A percentile compares a stretch with the other conserved stretches of the same genome.
Evolutionary conservation across 2,329 filamentous ascomycete genomes (phyloP).

Genomic region (Sclerotinia glacialis): DNA sequence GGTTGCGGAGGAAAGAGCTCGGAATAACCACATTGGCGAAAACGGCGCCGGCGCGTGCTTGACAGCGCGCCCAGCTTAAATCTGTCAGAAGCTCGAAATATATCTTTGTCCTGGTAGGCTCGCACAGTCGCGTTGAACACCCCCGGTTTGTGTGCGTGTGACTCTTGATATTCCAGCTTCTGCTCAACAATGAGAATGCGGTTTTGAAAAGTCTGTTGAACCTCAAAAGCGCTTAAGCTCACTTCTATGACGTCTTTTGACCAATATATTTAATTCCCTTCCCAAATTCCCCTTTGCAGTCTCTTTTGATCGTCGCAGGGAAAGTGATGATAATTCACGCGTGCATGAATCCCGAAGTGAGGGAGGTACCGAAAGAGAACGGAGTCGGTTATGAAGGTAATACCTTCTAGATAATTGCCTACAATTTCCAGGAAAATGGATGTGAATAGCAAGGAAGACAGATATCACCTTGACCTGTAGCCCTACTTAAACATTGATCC

Average conservation of each 20-base stretch:
- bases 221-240: neutral
- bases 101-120: slow-evolving; percentile 8
- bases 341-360: neutral
- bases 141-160: neutral
- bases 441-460: slow-evolving; percentile 19
- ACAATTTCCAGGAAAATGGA: neutral
- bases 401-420: slow-evolving; percentile 1
- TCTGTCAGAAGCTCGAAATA: slow-evolving; percentile 2
- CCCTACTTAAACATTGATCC: slow-evolving; percentile 24
- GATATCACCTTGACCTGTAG: slow-evolving; percentile 24
- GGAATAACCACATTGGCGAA: slow-evolving; percentile 77
- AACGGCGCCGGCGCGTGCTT: slow-evolving; percentile 48
- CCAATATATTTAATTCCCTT: neutral
- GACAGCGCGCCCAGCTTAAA: slow-evolving; percentile 43
- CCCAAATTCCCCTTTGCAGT: neutral
- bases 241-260: neutral
- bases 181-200: neutral
- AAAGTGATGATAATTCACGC: neutral
- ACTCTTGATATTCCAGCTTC: neutral
- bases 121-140: neutral
- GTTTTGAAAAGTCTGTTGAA: neutral
- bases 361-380: slow-evolving; percentile 10
- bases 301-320: neutral
- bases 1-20: slow-evolving; percentile 72
- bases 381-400: slow-evolving; percentile 6